phyloP scores from a whole-genome alignment of 2,329 filamentous ascomycete species.

The Passalora sequoiae region DNA sequence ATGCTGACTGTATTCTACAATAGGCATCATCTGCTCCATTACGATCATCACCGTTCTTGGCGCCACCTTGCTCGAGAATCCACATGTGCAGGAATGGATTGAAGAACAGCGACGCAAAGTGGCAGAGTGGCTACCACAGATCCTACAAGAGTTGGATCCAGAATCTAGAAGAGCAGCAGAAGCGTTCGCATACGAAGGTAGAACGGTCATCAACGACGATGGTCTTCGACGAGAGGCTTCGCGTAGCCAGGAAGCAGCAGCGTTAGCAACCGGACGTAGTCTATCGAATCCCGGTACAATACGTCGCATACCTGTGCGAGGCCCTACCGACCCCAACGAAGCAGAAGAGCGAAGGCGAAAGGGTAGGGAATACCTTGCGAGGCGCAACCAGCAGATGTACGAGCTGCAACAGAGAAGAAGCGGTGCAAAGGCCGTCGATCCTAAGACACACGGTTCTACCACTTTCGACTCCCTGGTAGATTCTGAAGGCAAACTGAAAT shows the following conservation, averaged over 20 bases:
- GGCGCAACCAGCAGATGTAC: constrained; percentile 33
- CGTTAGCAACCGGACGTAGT: constrained; percentile 33
- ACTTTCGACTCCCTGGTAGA: constrained; percentile 34
- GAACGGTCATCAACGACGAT: constrained; percentile 29
- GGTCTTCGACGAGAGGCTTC: constrained; percentile 28
- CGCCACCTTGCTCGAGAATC: constrained; percentile 59
- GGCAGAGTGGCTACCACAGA: constrained; percentile 53
- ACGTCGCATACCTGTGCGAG: constrained; percentile 29
- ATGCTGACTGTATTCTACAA: not conserved
- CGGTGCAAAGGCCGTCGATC: constrained; percentile 13
- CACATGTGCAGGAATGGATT: constrained; percentile 59
- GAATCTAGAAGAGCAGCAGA: constrained; percentile 35
- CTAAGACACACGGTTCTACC: constrained; percentile 22
- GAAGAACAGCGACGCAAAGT: constrained; percentile 58
- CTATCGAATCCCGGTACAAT: constrained; percentile 23
- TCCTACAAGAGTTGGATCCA: constrained; percentile 57
- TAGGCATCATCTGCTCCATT: constrained; percentile 59
- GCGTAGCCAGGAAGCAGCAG: constrained; percentile 31
- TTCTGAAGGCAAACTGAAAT: constrained; percentile 28
- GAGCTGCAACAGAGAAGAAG: constrained; percentile 30
- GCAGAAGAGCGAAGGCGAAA: constrained; percentile 33
- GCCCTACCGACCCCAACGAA: constrained; percentile 28
- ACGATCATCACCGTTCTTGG: constrained; percentile 58
- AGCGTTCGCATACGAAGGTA: constrained; percentile 35
- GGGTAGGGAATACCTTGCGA: constrained; percentile 34